Conservation (phyloP, 768 basidiomycete species). For the Candolleomyces efflorescens region DNA sequence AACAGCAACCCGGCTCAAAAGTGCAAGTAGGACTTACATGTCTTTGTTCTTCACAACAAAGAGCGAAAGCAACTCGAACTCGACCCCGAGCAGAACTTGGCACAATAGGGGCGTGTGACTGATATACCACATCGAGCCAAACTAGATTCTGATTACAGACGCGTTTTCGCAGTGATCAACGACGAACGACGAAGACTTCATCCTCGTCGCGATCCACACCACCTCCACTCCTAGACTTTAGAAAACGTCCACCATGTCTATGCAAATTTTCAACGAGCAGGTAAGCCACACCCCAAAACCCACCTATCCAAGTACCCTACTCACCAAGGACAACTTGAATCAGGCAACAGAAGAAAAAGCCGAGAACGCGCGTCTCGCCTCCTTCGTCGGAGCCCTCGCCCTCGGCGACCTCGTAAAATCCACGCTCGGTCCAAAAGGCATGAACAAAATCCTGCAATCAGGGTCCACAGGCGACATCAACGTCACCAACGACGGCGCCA, state of each 20-base stretch:
- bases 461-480: conserved; percentile 86
- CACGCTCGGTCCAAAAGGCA: conserved; percentile 97
- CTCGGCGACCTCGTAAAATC: conserved; percentile 98
- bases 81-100: no score
- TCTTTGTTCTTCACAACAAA: no score
- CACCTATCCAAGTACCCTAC: not conserved
- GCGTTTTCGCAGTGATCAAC: no score
- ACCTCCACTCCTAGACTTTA: no score
- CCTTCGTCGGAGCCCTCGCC: conserved; percentile 96
- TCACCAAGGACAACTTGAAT: not conserved
- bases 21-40: no score
- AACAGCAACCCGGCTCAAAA: no score
- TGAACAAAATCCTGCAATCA: conserved; percentile 98
- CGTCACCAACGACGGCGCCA: conserved; percentile 98
- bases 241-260: conserved; percentile 4
- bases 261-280: conserved; percentile 9
- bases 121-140: no score
- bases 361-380: conserved; percentile 88
- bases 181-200: no score
- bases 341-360: conserved; percentile 11
- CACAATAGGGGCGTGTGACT: no score
- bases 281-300: not conserved
- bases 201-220: no score
- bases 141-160: no score
- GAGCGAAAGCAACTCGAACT: no score